Conservation (phyloP, 306 rosid species). For the Quercus bicolor region DNA sequence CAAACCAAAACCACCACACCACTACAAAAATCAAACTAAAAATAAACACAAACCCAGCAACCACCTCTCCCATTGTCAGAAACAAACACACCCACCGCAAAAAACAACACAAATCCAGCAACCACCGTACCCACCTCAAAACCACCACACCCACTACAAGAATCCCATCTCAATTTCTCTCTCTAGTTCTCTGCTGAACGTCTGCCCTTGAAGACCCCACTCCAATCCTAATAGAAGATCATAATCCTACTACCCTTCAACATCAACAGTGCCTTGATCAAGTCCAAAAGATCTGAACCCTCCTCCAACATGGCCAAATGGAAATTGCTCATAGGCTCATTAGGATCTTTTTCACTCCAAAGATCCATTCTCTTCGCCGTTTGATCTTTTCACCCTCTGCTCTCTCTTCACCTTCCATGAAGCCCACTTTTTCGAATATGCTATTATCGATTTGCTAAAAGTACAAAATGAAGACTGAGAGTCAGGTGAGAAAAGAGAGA, state of each 20-base stretch:
- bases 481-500: too few relatives aligned
- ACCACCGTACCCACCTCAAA: background rate
- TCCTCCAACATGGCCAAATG: constrained; percentile 39
- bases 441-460: constrained; percentile 46
- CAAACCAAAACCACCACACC: too few relatives aligned
- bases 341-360: constrained; percentile 41
- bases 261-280: constrained; percentile 31
- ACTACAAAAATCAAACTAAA: too few relatives aligned
- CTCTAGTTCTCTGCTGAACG: constrained; percentile 29
- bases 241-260: background rate
- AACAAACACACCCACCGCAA: too few relatives aligned
- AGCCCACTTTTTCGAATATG: constrained; percentile 40
- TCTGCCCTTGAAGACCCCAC: background rate
- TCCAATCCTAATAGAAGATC: background rate
- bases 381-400: constrained; percentile 36
- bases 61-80: too few relatives aligned
- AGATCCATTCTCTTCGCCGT: constrained; percentile 42
- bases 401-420: constrained; percentile 40
- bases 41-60: too few relatives aligned
- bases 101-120: too few relatives aligned
- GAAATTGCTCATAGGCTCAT: constrained; percentile 36
- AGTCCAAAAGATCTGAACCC: constrained; percentile 39
- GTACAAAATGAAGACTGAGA: constrained; percentile 19
- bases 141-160: background rate
- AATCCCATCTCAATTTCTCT: constrained; percentile 5